Conservation (phyloP, 2,329 filamentous ascomycete genomes). For the Verticillium klebahnii region DNA sequence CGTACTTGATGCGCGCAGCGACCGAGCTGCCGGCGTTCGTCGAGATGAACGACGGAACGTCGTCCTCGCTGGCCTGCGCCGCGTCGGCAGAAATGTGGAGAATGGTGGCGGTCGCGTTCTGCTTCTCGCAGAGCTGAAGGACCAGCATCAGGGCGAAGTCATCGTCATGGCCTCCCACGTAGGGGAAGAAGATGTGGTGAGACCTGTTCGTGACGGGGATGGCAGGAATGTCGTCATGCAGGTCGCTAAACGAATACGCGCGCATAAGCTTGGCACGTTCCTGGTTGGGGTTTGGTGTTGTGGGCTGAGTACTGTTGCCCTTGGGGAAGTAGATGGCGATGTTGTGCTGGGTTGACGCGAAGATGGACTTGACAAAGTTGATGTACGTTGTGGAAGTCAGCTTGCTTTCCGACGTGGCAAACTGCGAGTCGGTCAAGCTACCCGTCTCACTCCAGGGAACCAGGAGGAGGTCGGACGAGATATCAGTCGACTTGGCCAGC, state of each 20-base stretch:
- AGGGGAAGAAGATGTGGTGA: slow-evolving; percentile 84
- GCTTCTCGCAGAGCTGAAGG: slow-evolving; percentile 77
- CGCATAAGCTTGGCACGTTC: slow-evolving; percentile 39
- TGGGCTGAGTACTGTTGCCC: slow-evolving; percentile 43
- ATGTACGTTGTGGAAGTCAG: slow-evolving; percentile 51
- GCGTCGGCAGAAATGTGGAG: slow-evolving; percentile 36
- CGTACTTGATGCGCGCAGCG: slow-evolving; percentile 16
- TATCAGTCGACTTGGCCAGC: slow-evolving; percentile 62
- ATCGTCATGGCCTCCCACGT: slow-evolving; percentile 81
- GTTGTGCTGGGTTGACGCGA: slow-evolving; percentile 60
- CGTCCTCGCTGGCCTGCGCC: slow-evolving; percentile 12
- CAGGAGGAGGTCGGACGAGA: slow-evolving; percentile 68
- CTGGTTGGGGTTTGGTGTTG: slow-evolving; percentile 18
- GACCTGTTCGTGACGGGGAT: slow-evolving; percentile 61
- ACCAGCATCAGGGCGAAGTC: slow-evolving; percentile 73
- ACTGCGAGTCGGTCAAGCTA: slow-evolving; percentile 60
- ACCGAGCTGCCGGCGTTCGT: slow-evolving; percentile 16
- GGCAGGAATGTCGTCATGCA: slow-evolving; percentile 36
- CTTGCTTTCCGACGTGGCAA: background rate
- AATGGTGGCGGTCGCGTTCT: slow-evolving; percentile 73
- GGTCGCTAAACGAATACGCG: slow-evolving; percentile 53
- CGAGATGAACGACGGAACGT: slow-evolving; percentile 21
- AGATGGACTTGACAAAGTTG: slow-evolving; percentile 65
- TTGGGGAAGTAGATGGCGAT: slow-evolving; percentile 78
- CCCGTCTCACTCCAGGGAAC: slow-evolving; percentile 89